Percentiles rank a stretch among this genome's conserved stretches.
Evolutionary conservation across 108 stramenopile species (phyloP).

Genomic region (Nannochloropsis granulata): DNA sequence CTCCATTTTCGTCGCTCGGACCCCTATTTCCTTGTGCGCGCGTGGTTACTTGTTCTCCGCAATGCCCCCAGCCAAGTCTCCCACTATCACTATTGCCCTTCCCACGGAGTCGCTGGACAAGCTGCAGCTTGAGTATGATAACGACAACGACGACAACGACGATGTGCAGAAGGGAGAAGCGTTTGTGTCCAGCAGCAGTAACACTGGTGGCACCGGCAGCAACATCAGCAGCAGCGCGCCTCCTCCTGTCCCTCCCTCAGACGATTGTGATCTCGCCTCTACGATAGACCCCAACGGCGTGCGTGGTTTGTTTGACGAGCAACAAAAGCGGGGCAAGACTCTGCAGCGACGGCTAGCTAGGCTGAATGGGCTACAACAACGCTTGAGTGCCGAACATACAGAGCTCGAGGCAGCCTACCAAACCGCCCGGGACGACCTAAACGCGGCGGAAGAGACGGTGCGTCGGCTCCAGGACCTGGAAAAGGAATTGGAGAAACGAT

Average conservation of each 20-base stretch:
- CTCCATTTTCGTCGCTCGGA: no score
- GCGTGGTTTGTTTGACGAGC: background rate
- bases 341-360: background rate
- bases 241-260: no score
- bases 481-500: background rate
- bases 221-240: background rate
- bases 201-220: background rate
- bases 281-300: background rate
- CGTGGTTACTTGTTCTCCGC: no score
- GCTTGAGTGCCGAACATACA: background rate
- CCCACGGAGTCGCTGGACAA: no score
- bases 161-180: no score
- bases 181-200: no score
- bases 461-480: background rate
- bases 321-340: background rate
- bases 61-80: no score
- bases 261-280: background rate
- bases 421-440: background rate
- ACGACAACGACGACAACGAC: no score
- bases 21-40: no score
- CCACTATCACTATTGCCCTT: no score
- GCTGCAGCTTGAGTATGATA: no score
- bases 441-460: background rate
- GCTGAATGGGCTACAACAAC: background rate
- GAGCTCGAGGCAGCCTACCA: background rate